Conservation (phyloP, 768 basidiomycete species). For the Russula lepida region DNA sequence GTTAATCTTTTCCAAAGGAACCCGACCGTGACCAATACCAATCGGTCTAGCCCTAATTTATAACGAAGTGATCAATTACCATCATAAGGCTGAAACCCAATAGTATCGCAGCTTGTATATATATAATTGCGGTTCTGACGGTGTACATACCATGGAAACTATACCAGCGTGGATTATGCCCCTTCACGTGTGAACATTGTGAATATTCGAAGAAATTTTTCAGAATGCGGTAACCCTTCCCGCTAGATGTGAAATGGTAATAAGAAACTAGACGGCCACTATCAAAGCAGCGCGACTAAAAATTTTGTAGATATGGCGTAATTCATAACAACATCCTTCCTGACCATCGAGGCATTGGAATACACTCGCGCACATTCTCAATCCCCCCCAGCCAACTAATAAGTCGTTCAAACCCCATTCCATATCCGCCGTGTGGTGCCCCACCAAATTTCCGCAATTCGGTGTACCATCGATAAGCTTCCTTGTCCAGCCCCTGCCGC, state of each 20-base stretch:
- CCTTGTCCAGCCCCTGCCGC: conserved; percentile 36
- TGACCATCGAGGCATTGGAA: conserved; percentile 86
- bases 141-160: conserved; percentile 7
- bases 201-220: not conserved
- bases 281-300: not conserved
- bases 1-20: not conserved
- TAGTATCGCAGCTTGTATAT: conserved; percentile 5
- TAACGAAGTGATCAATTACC: conserved; percentile 14
- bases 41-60: conserved; percentile 17
- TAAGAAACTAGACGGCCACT: not conserved
- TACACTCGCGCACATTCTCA: conserved; percentile 87
- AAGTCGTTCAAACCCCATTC: conserved; percentile 90
- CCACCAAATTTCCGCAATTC: conserved; percentile 80
- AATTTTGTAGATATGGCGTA: not conserved
- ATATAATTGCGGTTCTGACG: conserved; percentile 2
- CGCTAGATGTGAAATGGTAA: not conserved
- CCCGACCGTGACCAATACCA: not conserved
- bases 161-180: conserved; percentile 16
- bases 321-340: conserved; percentile 62
- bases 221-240: not conserved
- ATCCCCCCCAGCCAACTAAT: conserved; percentile 81
- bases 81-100: conserved; percentile 4
- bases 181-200: not conserved
- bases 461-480: conserved; percentile 60
- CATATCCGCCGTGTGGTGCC: conserved; percentile 91